Percentiles rank a stretch among this genome's conserved stretches.
Evolutionary conservation across 2,329 filamentous ascomycete genomes (phyloP).

Genomic region (Colletotrichum sp.): DNA sequence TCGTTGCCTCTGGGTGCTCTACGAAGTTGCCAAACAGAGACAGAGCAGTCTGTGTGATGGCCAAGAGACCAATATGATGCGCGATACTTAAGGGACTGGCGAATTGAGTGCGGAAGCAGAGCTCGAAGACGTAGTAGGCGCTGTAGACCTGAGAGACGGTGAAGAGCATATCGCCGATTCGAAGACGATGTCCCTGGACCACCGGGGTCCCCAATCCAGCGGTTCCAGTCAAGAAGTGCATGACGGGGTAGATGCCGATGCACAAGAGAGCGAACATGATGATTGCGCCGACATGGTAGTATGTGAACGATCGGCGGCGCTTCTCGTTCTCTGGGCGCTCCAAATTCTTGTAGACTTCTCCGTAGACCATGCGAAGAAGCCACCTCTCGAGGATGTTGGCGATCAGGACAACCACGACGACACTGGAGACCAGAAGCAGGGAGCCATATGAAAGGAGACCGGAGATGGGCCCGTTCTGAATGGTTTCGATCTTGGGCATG

Average conservation of each 20-base stretch:
- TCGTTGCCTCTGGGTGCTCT: constrained; percentile 4
- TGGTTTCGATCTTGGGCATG: constrained; percentile 10
- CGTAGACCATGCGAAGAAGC: constrained; percentile 12
- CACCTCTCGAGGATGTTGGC: constrained; percentile 18
- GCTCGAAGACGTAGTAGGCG: constrained; percentile 24
- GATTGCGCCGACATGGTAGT: constrained; percentile 22
- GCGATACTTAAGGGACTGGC: constrained; percentile 21
- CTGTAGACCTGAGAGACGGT: constrained; percentile 16
- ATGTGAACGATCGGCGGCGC: constrained; percentile 19
- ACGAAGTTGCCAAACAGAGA: constrained; percentile 10
- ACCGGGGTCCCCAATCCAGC: background rate
- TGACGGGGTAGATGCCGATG: constrained; percentile 16
- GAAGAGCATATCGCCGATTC: constrained; percentile 20
- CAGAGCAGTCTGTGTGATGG: constrained; percentile 18
- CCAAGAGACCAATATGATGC: constrained; percentile 20
- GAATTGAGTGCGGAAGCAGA: constrained; percentile 19
- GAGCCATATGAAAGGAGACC: background rate
- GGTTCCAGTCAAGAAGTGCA: constrained; percentile 9
- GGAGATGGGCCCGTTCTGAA: constrained; percentile 11
- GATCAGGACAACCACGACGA: constrained; percentile 14
- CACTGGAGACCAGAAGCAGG: constrained; percentile 14
- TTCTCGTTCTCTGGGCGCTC: constrained; percentile 16
- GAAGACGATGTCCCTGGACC: background rate
- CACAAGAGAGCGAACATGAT: constrained; percentile 9
- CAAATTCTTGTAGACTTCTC: background rate